Base-by-base conservation (phyloP, 2,329 filamentous ascomycete genomes). In the Monilinia laxa region DNA sequence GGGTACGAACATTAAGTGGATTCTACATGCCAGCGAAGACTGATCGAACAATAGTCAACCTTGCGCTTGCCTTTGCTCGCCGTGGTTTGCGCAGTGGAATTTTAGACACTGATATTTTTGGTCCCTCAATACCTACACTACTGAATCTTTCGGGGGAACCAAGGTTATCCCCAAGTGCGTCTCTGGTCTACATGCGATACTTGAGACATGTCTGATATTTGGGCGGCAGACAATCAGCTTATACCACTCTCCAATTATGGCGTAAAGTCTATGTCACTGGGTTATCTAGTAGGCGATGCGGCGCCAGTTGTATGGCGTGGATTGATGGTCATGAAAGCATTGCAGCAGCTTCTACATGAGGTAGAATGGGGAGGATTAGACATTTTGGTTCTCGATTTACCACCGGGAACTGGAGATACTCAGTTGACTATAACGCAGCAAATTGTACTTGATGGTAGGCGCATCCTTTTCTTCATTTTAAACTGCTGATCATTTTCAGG, bases 241-340 rank as follows among this genome's bases (percentile, higher is more conserved):
- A 75, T 98, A 1, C 95, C 95, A 0, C 80, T 99, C 31, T 93
- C 91, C 28, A 97, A 96, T 76, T 98, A 98, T 80, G 95, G 95
- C 52, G 85, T 99, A 66, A 96, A 96, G 79, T 96, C 93, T 65
- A 99, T 99, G 95, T 97, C 93, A 0, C 98, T 99, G 91, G 95
- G 95, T 60, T 98, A 97, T 71, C 84, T 99, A 0, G 87, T 97
- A 1, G 86, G 86, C 25, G 89, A 92, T 71, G 84, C 87, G 14
- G 90, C 91, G 6, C 92, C 93, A 0, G 90, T 99, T 20, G 93
- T 95, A 42, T 99, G 95, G 95, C 87, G 95, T 62, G 95, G 95
- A 0, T 85, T 97, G 2, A 97, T 99, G 93, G 91, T 98, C 18
- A 96, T 96, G 84, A 99, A 98, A 76, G 95, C 95, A 0, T 84